Percentiles rank a stretch among this genome's conserved stretches.
Evolutionary conservation across 2,329 filamentous ascomycete species (phyloP).

Genomic region (Cladosporium austrohemisphaericum): DNA sequence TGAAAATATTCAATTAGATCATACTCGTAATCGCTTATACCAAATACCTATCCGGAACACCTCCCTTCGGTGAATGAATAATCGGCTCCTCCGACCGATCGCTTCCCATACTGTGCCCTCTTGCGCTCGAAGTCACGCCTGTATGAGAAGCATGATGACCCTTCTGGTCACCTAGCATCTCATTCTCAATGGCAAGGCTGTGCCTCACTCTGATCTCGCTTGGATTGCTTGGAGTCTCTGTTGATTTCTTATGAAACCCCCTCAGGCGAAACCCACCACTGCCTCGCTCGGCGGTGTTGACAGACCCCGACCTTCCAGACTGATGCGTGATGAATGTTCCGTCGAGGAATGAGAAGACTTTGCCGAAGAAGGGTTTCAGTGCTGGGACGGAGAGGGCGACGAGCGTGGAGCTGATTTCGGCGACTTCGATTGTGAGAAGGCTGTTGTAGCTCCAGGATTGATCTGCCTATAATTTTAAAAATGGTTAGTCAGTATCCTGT

Average conservation of each 20-base stretch:
- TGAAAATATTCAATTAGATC: too few relatives aligned
- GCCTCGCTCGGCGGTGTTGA: not conserved
- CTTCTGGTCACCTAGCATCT: not conserved
- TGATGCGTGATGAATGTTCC: conserved; percentile 4
- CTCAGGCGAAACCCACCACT: not conserved
- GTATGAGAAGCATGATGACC: not conserved
- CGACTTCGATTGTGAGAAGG: conserved; percentile 48
- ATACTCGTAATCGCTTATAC: too few relatives aligned
- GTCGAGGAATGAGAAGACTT: conserved; percentile 16
- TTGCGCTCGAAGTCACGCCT: not conserved
- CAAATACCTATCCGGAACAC: too few relatives aligned
- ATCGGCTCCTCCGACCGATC: conserved; percentile 3
- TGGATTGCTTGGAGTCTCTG: not conserved
- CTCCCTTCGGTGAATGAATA: not conserved
- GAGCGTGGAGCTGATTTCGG: conserved; percentile 50
- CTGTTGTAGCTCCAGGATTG: conserved; percentile 52
- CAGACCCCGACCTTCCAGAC: not conserved
- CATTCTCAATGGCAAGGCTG: not conserved
- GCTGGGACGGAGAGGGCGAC: conserved; percentile 51
- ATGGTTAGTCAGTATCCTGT: not conserved
- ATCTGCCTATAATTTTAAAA: conserved; percentile 31
- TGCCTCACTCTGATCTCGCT: conserved; percentile 2
- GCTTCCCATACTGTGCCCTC: conserved; percentile 1
- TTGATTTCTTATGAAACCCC: not conserved
- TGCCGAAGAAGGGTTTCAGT: conserved; percentile 40